These are phyloP conservation scores for Aspergillus jensenii DNA, from an alignment of 2,329 filamentous ascomycete genomes.

Conservation along the genomic window DNA sequence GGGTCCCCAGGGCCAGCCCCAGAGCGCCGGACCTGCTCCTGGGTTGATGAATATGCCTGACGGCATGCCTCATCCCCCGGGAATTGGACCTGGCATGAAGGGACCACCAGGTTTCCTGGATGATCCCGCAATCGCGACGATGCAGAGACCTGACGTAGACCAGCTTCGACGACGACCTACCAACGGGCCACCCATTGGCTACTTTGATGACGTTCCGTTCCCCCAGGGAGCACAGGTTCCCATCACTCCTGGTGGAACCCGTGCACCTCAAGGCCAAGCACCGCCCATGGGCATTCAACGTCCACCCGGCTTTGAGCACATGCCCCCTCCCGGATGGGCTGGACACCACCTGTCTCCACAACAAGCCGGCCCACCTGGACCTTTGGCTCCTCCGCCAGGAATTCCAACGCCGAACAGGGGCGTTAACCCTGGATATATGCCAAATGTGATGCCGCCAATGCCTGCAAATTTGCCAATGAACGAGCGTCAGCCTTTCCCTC, in stretches of 20 bases:
- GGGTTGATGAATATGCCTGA: constrained; percentile 39
- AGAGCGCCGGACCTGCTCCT: constrained; percentile 29
- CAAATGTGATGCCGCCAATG: constrained; percentile 38
- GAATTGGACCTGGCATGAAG: constrained; percentile 35
- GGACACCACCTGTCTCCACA: constrained; percentile 36
- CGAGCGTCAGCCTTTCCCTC: constrained; percentile 40
- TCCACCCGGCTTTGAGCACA: constrained; percentile 46
- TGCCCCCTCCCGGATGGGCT: constrained; percentile 42
- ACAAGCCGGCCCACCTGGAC: constrained; percentile 33
- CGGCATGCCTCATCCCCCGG: constrained; percentile 34
- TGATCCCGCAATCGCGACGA: constrained; percentile 45
- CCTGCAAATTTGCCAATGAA: constrained; percentile 34
- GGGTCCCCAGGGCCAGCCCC: constrained; percentile 29
- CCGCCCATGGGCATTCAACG: constrained; percentile 43
- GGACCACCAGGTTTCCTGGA: constrained; percentile 40
- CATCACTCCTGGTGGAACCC: constrained; percentile 35
- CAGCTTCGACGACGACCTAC: constrained; percentile 38
- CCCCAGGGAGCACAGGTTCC: constrained; percentile 35
- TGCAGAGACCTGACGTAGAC: constrained; percentile 39
- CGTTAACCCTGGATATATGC: constrained; percentile 38
- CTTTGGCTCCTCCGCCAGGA: constrained; percentile 40
- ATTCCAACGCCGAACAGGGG: constrained; percentile 38
- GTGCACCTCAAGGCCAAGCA: constrained; percentile 32
- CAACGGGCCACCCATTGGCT: constrained; percentile 40
- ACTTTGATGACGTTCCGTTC: constrained; percentile 43